Evolutionary conservation across 345 rosid species (phyloP), one percentile per base, ranked within the genome.

Genomic region (Arabidopsis arenosa): DNA sequence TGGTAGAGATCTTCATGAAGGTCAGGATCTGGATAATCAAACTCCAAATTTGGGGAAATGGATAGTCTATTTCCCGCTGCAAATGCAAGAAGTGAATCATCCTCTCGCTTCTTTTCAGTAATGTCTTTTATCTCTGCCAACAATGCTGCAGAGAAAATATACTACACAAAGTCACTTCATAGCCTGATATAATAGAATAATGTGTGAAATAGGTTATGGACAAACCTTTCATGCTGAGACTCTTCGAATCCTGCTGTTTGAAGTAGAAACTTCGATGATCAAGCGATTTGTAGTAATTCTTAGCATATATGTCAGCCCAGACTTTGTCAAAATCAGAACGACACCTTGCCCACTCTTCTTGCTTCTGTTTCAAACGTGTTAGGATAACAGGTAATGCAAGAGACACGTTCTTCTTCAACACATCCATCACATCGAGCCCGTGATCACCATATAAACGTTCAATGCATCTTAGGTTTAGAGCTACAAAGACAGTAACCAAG

Each of bases 201-300:
- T 18, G 14, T 64, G 17, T 32, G 53, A 36, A 11, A 54, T 23
- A 5, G 9, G 62, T 21, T 35, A 57, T 15, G 64, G 23, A 26
- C 52, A 45, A 52, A 93, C 98, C 93, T 89, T 93, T 93, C 28
- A 83, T 84, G 85, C 95, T 86, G 86, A 86, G 77, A 78, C 87
- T 93, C 88, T 89, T 93, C n/a, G 89, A 83, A 56, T 93, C 98
- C 74, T 90, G 98, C 82, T 93, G 98, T 86, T 89, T 93, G 82
- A 93, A 90, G 83, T 89, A 93, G 90, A 93, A 90, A 79, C 98
- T 93, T 14, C 93, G 89, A 70, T 93, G 98, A 79, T 93, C 98
- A 45, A 89, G 93, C 14, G 97, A 93, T 78, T 93, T 93, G 79
- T 93, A 92, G 73, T 93, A 88, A 72, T 93, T 93, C 79, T 93